A percentile compares a stretch with the other conserved stretches of the same genome.
These are phyloP conservation scores for Perkinsus olseni DNA, from an alignment of 169 alveolate species.

Conservation along the genomic window DNA sequence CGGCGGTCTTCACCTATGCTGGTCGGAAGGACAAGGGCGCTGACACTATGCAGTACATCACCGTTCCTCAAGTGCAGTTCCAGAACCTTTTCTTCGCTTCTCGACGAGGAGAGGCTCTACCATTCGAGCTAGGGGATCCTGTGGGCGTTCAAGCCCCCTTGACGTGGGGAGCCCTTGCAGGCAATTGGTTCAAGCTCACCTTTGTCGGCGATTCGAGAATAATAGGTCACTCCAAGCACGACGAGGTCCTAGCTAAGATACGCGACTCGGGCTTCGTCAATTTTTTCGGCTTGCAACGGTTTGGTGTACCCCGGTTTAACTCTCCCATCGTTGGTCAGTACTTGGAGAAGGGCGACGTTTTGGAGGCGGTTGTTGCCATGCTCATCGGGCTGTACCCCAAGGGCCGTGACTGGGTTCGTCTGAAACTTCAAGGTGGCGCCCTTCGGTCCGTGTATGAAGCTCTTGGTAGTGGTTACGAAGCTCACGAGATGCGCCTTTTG, in stretches of 20 bases:
- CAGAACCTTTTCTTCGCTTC: neutral
- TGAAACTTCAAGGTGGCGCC: neutral
- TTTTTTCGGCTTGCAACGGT: neutral
- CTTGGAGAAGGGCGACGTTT: neutral
- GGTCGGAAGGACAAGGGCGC: constrained; percentile 1
- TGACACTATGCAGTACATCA: neutral
- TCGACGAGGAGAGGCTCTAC: neutral
- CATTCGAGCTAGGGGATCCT: neutral
- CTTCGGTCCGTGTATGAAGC: neutral
- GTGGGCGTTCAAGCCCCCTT: neutral
- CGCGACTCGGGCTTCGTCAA: neutral
- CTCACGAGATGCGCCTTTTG: neutral
- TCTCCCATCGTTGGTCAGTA: neutral
- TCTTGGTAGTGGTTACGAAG: neutral
- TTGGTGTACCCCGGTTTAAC: neutral
- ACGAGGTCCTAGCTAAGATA: neutral
- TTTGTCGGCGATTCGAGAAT: neutral
- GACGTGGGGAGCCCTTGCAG: neutral
- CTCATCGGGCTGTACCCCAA: neutral
- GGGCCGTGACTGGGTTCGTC: neutral
- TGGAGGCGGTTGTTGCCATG: neutral
- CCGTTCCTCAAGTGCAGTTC: neutral
- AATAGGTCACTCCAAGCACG: neutral
- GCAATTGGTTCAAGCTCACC: neutral
- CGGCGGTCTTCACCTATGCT: neutral